These are phyloP conservation scores for Dothideomycetidae sp. DNA, from an alignment of 2,329 filamentous ascomycete genomes.

Conservation along the genomic window DNA sequence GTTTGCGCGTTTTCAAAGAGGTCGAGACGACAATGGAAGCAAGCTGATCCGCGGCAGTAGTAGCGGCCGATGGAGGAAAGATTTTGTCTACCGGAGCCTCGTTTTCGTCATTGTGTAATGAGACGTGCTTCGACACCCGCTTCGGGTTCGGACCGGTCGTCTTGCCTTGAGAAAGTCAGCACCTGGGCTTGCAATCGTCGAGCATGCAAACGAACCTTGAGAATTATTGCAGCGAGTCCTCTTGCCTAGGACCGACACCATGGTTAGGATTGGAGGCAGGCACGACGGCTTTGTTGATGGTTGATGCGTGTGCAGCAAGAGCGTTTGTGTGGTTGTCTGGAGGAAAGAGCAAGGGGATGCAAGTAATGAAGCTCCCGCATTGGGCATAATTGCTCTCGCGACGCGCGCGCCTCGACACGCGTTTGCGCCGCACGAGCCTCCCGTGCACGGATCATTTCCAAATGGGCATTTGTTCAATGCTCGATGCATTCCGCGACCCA, in stretches of 20 bases:
- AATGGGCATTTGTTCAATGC: no score
- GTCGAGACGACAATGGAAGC: constrained; percentile 11
- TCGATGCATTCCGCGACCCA: no score
- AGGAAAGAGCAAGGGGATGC: background rate
- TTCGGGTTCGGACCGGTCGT: constrained; percentile 24
- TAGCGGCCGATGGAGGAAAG: constrained; percentile 13
- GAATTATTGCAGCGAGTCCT: background rate
- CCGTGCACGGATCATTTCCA: constrained; percentile 6
- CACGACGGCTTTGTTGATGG: background rate
- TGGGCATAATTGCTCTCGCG: background rate
- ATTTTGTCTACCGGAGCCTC: constrained; percentile 39
- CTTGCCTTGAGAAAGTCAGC: background rate
- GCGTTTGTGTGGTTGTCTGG: background rate
- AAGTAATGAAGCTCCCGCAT: background rate
- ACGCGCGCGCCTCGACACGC: background rate
- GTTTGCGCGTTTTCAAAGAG: background rate
- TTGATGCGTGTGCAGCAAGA: background rate
- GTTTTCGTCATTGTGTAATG: constrained; percentile 52
- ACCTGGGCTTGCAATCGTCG: no score
- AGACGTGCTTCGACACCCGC: constrained; percentile 28
- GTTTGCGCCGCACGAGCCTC: background rate
- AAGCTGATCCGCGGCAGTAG: constrained; percentile 30
- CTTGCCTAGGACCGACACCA: background rate
- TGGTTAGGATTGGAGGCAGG: background rate
- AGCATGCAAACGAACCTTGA: background rate